These are phyloP conservation scores for Eucalyptus tenuipes DNA, from an alignment of 345 rosid species.

Conservation along the genomic window DNA sequence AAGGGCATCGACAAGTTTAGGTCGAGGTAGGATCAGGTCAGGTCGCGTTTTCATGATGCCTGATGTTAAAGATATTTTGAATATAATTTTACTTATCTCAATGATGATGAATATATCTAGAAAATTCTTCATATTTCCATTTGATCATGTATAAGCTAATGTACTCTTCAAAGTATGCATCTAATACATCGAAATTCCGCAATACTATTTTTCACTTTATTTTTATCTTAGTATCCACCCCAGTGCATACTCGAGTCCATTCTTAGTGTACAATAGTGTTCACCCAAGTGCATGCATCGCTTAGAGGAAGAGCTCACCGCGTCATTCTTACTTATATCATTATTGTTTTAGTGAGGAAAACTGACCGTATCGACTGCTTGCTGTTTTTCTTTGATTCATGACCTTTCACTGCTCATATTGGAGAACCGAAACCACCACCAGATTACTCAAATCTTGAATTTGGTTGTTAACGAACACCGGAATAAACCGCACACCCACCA, in stretches of 20 bases:
- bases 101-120: accelerated
- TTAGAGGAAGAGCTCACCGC: accelerated
- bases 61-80: no score
- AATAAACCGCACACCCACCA: background rate
- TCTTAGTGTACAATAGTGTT: accelerated
- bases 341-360: background rate
- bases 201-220: no score
- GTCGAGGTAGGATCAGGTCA: accelerated
- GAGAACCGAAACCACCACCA: accelerated
- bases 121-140: no score
- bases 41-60: accelerated
- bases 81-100: no score
- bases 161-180: accelerated
- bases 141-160: accelerated
- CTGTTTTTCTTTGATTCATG: background rate
- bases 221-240: accelerated
- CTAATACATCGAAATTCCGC: accelerated
- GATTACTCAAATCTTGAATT: accelerated
- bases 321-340: accelerated
- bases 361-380: accelerated
- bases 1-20: accelerated
- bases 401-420: accelerated
- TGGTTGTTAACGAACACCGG: background rate
- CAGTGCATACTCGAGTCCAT: accelerated
- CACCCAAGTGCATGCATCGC: accelerated